phyloP scores from a whole-genome alignment of 73 alveolate genomes.

The Uronychia binucleata region DNA sequence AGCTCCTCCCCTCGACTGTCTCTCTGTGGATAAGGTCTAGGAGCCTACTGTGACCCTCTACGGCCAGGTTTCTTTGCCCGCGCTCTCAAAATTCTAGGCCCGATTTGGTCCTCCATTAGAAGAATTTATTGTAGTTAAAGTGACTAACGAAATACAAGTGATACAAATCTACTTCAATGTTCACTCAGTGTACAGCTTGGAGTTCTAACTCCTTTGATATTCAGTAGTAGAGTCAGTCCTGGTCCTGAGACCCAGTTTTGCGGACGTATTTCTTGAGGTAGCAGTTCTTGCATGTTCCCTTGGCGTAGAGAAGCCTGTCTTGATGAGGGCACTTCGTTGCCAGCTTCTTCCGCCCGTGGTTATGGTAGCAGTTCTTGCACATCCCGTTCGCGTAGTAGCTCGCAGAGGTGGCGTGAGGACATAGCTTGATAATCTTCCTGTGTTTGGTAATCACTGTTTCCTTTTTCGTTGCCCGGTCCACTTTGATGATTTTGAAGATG shows the following conservation, averaged over 20 bases:
- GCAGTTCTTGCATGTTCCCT: constrained; percentile 5
- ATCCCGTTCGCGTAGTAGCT: constrained; percentile 22
- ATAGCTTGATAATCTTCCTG: not conserved
- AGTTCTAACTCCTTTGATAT: not conserved
- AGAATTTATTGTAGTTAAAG: not conserved
- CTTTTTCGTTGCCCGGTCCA: not conserved
- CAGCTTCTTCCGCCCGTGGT: not conserved
- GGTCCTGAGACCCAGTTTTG: not conserved
- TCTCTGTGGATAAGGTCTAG: not conserved
- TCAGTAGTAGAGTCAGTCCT: too few species aligned
- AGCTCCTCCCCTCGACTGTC: not conserved
- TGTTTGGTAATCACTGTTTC: not conserved
- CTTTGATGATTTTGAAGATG: not conserved
- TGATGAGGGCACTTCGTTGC: not conserved
- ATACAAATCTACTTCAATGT: not conserved
- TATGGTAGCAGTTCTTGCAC: constrained; percentile 19
- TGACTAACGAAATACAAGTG: not conserved
- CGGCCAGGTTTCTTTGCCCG: not conserved
- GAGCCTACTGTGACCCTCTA: too few species aligned
- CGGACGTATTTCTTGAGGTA: not conserved
- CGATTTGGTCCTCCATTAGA: not conserved
- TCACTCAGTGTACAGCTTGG: not conserved
- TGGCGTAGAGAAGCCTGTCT: not conserved
- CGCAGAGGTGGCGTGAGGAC: not conserved
- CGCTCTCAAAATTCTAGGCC: not conserved